Conservation (phyloP, 352 stramenopile species). For the Pythium scleroteichum region DNA sequence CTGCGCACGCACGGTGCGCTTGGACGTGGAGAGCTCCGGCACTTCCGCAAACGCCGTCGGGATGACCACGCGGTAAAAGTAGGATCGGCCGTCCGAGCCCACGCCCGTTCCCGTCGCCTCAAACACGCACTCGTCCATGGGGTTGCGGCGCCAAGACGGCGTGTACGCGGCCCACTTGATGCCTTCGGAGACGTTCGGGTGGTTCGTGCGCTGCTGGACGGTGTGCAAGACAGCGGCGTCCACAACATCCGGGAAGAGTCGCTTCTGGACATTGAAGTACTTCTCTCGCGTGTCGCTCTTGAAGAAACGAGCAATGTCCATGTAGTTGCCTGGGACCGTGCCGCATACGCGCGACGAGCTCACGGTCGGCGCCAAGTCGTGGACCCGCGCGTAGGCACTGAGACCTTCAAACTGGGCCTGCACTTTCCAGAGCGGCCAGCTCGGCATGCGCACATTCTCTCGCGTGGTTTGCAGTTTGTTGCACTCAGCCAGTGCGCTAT, state of each 20-base stretch:
- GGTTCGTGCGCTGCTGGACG: background rate
- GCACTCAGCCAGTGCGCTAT: background rate
- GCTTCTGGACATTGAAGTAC: background rate
- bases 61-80: background rate
- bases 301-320: background rate
- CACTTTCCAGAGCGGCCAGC: background rate
- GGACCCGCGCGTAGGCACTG: background rate
- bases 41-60: background rate
- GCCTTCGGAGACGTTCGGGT: background rate
- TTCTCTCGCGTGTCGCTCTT: background rate
- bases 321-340: background rate
- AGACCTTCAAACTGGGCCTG: background rate
- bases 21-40: background rate
- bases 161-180: background rate
- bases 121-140: background rate
- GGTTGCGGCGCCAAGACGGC: background rate
- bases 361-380: background rate
- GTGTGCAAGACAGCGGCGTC: background rate
- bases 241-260: background rate
- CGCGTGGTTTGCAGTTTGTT: background rate
- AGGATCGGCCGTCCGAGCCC: background rate
- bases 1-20: background rate
- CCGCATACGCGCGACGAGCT: background rate
- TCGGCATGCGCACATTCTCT: background rate
- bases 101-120: background rate